Conservation (phyloP, 2,329 filamentous ascomycete species). For the Escovopsis weberi region DNA sequence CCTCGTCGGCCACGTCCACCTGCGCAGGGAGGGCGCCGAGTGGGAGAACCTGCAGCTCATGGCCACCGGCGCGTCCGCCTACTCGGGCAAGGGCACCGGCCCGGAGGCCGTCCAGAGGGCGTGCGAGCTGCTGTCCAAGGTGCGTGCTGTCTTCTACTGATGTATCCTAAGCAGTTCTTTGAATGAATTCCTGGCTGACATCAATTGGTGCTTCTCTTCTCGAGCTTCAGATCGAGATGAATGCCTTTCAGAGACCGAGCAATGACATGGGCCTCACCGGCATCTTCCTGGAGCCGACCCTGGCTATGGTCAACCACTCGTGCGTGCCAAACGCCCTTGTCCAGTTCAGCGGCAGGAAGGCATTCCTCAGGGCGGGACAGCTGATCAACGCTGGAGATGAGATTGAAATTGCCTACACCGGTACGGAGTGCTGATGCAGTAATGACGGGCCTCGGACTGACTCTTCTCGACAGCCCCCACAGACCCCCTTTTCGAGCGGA, state of each 20-base stretch:
- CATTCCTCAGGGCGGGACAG: slow-evolving; percentile 34
- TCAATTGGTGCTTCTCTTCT: no score
- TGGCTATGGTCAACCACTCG: slow-evolving; percentile 49
- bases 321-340: slow-evolving; percentile 46
- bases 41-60: slow-evolving; percentile 38
- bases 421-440: slow-evolving; percentile 20
- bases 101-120: slow-evolving; percentile 24
- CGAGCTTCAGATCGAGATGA: slow-evolving; percentile 38
- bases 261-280: slow-evolving; percentile 36
- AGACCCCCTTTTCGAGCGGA: slow-evolving; percentile 27
- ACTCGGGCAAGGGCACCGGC: slow-evolving; percentile 23
- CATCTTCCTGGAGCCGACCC: slow-evolving; percentile 38
- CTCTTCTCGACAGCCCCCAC: slow-evolving; percentile 27
- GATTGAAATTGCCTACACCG: slow-evolving; percentile 48
- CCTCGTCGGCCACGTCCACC: slow-evolving; percentile 33
- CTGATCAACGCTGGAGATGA: slow-evolving; percentile 38
- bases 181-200: not conserved
- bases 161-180: not conserved
- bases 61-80: slow-evolving; percentile 26
- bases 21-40: slow-evolving; percentile 19
- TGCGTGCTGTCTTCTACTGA: slow-evolving; percentile 11
- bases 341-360: slow-evolving; percentile 36
- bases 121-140: slow-evolving; percentile 38
- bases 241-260: slow-evolving; percentile 44
- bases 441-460: not conserved